Evolutionary conservation across 805 yeast species (phyloP).

Genomic region (Lachancea thermotolerans): DNA sequence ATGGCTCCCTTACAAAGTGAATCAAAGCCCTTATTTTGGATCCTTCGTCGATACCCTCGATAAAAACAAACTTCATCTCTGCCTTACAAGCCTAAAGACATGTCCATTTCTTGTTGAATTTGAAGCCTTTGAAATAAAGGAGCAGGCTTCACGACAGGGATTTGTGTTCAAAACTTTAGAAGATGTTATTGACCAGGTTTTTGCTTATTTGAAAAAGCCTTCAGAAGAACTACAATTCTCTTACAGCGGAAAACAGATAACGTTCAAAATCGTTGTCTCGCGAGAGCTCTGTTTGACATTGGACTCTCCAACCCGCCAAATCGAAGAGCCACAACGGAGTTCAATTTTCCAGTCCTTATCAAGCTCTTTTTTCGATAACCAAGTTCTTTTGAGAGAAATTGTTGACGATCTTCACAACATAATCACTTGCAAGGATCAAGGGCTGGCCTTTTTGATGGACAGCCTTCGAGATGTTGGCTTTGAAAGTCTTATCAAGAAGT

Average conservation of each 20-base stretch:
- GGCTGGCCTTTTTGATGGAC: constrained; percentile 27
- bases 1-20: background rate
- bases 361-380: background rate
- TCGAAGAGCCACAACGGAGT: background rate
- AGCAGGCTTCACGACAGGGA: constrained; percentile 5
- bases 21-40: background rate
- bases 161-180: background rate
- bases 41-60: background rate
- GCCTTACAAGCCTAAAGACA: background rate
- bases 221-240: background rate
- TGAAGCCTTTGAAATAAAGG: constrained; percentile 1
- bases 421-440: constrained; percentile 24
- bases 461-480: constrained; percentile 23
- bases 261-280: background rate
- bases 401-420: constrained; percentile 15
- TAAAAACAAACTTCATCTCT: background rate
- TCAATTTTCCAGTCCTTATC: background rate
- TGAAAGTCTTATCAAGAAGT: constrained; percentile 18
- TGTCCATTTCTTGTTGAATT: constrained; percentile 1
- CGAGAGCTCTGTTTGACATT: background rate
- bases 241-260: background rate
- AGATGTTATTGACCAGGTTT: background rate
- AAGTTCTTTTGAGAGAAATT: constrained; percentile 7
- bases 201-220: background rate
- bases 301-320: background rate